Evolutionary conservation across 495 filamentous ascomycete species (phyloP), one percentile per base, ranked within the genome.

Genomic region (Trichoderma reesei): DNA sequence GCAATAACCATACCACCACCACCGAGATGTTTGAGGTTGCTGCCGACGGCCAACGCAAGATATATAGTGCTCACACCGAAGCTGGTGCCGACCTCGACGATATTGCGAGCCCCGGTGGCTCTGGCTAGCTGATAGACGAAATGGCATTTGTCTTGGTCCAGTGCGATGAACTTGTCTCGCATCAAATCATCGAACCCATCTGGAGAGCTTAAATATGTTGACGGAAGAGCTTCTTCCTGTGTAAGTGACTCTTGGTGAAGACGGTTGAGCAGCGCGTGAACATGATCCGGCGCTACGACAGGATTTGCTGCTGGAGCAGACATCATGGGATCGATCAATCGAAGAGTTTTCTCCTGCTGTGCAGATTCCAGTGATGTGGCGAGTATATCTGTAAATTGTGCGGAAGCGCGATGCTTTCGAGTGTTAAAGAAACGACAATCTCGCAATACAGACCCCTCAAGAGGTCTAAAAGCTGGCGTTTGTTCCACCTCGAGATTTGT

Each of bases 31-130:
- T 64, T 67, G 14, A 60, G 73, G 37, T 77, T 80, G 56, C 76
- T 70, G 0, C 72, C 74, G 14, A 84, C 78, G 1, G 82, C 84
- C 2, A 86, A 70, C 1, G 81, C 81, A 20, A 86, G 77, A 61
- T 86, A 85, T 64, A 86, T 86, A 0, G 83, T 85, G 60, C 78
- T 82, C 2, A 86, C 82, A 13, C 84, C 83, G 63, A 80, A 86
- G 60, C 78, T 81, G 5, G 84, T 86, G 7, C 83, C 83, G 0
- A 78, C 81, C 64, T 86, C 84, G 20, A 86, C 79, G 41, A 84
- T 71, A 36, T 77, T 81, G 3, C 67, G 76, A 2, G 81, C 83
- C 0, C 72, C 72, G 20, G 73, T 77, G 18, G 76, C 68, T 20
- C 67, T 67, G 38, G 67, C 66, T 16, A 83, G 65, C 39, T 79